Base-by-base conservation (phyloP, 2,329 filamentous ascomycete genomes). In the Monosporascus ibericus region DNA sequence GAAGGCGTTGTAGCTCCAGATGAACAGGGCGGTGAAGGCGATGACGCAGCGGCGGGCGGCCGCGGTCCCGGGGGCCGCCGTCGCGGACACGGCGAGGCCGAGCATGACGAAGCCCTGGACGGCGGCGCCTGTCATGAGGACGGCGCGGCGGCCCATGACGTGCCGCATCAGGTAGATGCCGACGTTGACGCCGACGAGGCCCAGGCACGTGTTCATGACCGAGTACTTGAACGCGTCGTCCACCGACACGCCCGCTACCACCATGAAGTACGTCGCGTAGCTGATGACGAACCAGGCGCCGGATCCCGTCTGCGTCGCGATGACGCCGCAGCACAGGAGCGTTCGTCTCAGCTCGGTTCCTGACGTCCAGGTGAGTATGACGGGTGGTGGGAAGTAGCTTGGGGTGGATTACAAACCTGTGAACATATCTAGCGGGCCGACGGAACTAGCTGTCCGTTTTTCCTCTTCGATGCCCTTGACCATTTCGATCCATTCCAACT, bases 271-370 rank as follows among this genome's bases (percentile, higher is more conserved):
- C 3, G 76, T 77, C 6, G 71, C 65, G 54, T 79, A 79, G 40
- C 69, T 73, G 55, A 78, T 78, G 44, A 77, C 62, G 58, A 77
- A 79, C 74, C 75, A 79, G 0, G 72, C 69, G 4, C 76, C 76
- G 1, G 71, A 67, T 0, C 68, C 72, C 0, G 69, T 70, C 54
- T 77, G 74, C 15, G 71, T 72, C 0, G 71, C 72, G 36, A 78
- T 77, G 49, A 74, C 70, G 20, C 69, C 72, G 53, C 73, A 77
- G 61, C 73, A 79, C n/a, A 79, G 66, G 3, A 79, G 64, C 2
- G 76, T 79, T 5, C 76, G 72, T 9, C 76, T 68, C 8, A 78
- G 66, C 49, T 79, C 73, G 14, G 68, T 70, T 1, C 75, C 74
- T 72, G 39, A 42, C 15, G 11, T 20, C 6, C 9, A 9, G 8